Evolutionary conservation across 2,329 filamentous ascomycete species (phyloP).

Genomic region (Fusarium denticulatum): DNA sequence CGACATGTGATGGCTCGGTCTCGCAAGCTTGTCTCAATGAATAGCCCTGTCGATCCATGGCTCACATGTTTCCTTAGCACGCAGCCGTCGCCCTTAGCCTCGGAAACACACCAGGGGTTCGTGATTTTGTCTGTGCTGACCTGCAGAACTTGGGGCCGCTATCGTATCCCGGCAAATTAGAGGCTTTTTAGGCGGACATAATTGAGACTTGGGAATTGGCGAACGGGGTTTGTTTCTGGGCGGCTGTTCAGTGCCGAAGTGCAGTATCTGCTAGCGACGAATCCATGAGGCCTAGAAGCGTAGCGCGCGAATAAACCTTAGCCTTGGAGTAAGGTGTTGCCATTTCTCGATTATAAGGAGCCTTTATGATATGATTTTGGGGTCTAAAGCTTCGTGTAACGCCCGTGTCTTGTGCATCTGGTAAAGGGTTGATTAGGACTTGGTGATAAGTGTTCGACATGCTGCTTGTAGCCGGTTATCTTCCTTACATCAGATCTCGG

Average conservation of each 20-base stretch:
- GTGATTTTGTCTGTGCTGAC: not conserved
- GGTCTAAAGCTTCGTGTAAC: too few species aligned
- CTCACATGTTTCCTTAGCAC: not conserved
- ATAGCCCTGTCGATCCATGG: not conserved
- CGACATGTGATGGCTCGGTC: not conserved
- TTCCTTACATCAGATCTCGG: too few species aligned
- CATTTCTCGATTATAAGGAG: not conserved
- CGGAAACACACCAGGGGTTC: not conserved
- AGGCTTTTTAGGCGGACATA: not conserved
- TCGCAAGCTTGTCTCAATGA: not conserved
- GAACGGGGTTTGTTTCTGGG: not conserved
- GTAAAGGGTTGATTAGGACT: not conserved
- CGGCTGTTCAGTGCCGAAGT: not conserved
- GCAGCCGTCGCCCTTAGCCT: not conserved
- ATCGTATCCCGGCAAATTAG: not conserved
- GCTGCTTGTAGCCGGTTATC: not conserved
- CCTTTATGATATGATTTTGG: not conserved
- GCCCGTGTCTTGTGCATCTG: not conserved
- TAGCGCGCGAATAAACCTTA: not conserved
- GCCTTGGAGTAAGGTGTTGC: not conserved
- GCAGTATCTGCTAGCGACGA: not conserved
- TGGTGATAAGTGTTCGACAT: too few species aligned
- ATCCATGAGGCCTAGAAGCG: not conserved
- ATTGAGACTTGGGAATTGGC: not conserved
- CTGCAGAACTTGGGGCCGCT: not conserved